Evolutionary conservation across 1,284 basidiomycete genomes (phyloP), one percentile per base, ranked within the genome.

Genomic region (Sporisorium exsertum): DNA sequence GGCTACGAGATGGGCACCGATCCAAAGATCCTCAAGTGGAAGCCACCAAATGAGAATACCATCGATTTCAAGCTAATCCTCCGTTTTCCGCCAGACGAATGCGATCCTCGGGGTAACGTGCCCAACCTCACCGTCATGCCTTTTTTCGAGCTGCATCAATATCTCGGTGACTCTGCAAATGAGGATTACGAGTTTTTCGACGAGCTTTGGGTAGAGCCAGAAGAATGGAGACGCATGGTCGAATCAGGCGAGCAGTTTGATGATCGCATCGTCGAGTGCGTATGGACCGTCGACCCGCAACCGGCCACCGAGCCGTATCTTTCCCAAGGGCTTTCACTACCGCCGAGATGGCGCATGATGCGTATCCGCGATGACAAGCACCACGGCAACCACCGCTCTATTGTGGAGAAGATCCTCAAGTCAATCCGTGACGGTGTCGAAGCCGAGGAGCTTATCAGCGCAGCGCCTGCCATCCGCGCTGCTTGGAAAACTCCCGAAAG

Each of bases 41-140:
- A 99, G 86, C 95, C 96, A 1, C 95, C 97, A 3, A 93, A 92
- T 3, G 97, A 99, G 83, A 99, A 99, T 86, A 95, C 94, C 4
- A 93, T 99, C 82, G 97, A 99, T 86, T 99, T 99, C 88, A 94
- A 94, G 84, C 91, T 99, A 15, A 89, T 95, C 58, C 88, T 99
- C 20, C 91, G 94, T 40, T 99, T 99, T 85, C 95, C 96, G 2
- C 91, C 94, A 0, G 81, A 83, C 35, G 65, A 74, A 6, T 51
- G 50, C 13, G 82, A 81, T 32, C 78, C 79, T 10, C 3, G 86
- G 87, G 32, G 29, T 85, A 75, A 77, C 20, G 64, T 76, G 80
- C 92, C 94, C 0, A 94, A 99, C 82, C 92, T 91, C 70, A 88
- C 87, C 59, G 91, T 91, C 10, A 97, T 95, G 86, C 97, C 97